These are phyloP conservation scores for Hypsizygus marmoreus DNA, from an alignment of 768 basidiomycete species.

Conservation along the genomic window DNA sequence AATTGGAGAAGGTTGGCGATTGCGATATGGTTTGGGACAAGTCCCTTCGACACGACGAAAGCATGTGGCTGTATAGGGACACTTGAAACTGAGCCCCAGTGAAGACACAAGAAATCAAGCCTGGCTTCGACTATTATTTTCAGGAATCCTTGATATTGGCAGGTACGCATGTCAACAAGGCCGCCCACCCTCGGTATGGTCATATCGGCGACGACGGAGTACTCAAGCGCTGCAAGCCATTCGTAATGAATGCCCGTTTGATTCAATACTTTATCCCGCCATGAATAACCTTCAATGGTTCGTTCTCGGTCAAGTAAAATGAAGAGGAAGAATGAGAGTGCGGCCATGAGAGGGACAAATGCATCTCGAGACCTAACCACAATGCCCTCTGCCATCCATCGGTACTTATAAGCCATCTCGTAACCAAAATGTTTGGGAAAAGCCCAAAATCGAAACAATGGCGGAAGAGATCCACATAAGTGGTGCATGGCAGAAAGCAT, in stretches of 20 bases:
- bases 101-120: neutral
- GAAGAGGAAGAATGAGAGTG: constrained; percentile 10
- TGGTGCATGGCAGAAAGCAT: constrained; percentile 6
- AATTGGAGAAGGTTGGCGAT: too few relatives aligned
- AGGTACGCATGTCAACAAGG: constrained; percentile 8
- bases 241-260: constrained; percentile 5
- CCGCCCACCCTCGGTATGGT: constrained; percentile 5
- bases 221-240: constrained; percentile 13
- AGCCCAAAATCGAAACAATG: constrained; percentile 5
- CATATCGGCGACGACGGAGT: constrained; percentile 7
- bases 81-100: neutral
- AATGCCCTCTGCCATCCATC: neutral
- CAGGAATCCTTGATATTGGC: neutral
- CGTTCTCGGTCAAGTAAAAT: neutral
- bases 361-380: constrained; percentile 8
- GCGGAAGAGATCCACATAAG: neutral
- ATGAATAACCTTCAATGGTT: neutral
- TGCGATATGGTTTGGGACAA: neutral
- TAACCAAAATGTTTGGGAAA: constrained; percentile 8
- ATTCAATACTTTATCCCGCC: constrained; percentile 9
- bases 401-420: neutral
- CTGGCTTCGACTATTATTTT: neutral
- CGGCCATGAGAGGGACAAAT: constrained; percentile 16
- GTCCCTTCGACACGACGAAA: neutral
- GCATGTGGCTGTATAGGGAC: neutral